Percentiles rank a stretch among this genome's conserved stretches.
These are phyloP conservation scores for Vanderwaltozyma verrucispora DNA, from an alignment of 805 yeast genomes.

Conservation along the genomic window DNA sequence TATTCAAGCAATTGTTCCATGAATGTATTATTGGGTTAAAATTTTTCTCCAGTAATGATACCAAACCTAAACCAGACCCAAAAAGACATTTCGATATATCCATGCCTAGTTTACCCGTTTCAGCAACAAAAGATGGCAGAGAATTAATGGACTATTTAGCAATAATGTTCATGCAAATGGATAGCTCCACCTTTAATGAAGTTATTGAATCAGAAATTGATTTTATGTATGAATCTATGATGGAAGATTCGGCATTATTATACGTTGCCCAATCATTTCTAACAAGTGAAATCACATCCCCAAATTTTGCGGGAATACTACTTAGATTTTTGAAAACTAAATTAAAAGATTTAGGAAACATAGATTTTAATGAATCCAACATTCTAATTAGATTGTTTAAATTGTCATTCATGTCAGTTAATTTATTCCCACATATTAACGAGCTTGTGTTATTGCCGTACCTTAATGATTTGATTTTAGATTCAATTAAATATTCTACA, in stretches of 20 bases:
- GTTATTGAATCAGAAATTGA: slow-evolving; percentile 74
- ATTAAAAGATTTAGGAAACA: slow-evolving; percentile 69
- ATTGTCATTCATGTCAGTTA: slow-evolving; percentile 91
- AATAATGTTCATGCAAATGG: slow-evolving; percentile 85
- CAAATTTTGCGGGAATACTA: slow-evolving; percentile 79
- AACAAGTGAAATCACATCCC: slow-evolving; percentile 89
- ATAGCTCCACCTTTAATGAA: slow-evolving; percentile 92
- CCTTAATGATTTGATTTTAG: slow-evolving; percentile 69
- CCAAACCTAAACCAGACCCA: slow-evolving; percentile 18
- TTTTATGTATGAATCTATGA: slow-evolving; percentile 64
- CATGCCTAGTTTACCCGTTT: slow-evolving; percentile 75
- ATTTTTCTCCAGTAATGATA: slow-evolving; percentile 48
- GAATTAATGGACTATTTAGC: slow-evolving; percentile 95
- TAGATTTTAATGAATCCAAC: slow-evolving; percentile 65
- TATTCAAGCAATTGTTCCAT: slow-evolving; percentile 65
- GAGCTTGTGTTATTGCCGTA: slow-evolving; percentile 86
- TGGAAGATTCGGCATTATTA: slow-evolving; percentile 72
- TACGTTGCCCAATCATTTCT: slow-evolving; percentile 90
- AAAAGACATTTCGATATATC: slow-evolving; percentile 46
- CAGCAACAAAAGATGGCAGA: slow-evolving; percentile 85
- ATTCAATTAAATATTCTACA: slow-evolving; percentile 69
- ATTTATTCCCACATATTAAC: slow-evolving; percentile 76
- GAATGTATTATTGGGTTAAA: slow-evolving; percentile 76
- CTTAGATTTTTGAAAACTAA: slow-evolving; percentile 66
- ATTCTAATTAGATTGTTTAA: slow-evolving; percentile 80